Percentiles rank a stretch among this genome's conserved stretches.
Conservation (phyloP, 192 early-diverging fungal genomes). For the Lobosporangium transversale region DNA sequence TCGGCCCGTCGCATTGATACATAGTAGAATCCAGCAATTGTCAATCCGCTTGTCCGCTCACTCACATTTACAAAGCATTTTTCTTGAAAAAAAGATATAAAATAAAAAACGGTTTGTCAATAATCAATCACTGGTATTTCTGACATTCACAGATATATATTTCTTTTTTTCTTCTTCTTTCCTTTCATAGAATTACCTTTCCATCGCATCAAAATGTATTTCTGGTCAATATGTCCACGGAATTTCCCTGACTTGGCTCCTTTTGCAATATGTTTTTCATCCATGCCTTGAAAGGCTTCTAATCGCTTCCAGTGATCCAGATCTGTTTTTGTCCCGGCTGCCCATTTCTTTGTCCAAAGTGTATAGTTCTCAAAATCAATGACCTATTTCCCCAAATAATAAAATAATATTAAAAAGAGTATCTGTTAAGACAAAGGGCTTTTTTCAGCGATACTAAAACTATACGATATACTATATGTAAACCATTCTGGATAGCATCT, state of each 20-base stretch:
- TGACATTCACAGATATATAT: neutral
- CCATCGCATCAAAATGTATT: slow-evolving; percentile 79
- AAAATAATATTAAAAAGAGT: no score
- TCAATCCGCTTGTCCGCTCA: slow-evolving; percentile 63
- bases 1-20: slow-evolving; percentile 69
- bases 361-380: slow-evolving; percentile 69
- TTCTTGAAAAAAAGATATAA: slow-evolving; percentile 48
- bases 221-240: slow-evolving; percentile 61
- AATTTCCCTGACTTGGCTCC: slow-evolving; percentile 47
- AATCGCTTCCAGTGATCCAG: slow-evolving; percentile 57
- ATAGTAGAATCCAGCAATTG: slow-evolving; percentile 77
- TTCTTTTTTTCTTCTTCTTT: neutral
- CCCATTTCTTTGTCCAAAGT: slow-evolving; percentile 68
- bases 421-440: no score
- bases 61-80: slow-evolving; percentile 64
- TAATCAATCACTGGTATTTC: neutral
- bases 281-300: slow-evolving; percentile 50
- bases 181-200: no score
- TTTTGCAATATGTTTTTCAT: slow-evolving; percentile 33
- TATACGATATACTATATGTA: neutral
- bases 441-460: no score
- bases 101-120: neutral
- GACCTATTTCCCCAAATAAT: no score
- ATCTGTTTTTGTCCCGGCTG: slow-evolving; percentile 53
- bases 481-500: neutral